A percentile compares a stretch with the other conserved stretches of the same genome.
Evolutionary conservation across 2,329 filamentous ascomycete genomes (phyloP).

Genomic region (Elsinoe perseae): DNA sequence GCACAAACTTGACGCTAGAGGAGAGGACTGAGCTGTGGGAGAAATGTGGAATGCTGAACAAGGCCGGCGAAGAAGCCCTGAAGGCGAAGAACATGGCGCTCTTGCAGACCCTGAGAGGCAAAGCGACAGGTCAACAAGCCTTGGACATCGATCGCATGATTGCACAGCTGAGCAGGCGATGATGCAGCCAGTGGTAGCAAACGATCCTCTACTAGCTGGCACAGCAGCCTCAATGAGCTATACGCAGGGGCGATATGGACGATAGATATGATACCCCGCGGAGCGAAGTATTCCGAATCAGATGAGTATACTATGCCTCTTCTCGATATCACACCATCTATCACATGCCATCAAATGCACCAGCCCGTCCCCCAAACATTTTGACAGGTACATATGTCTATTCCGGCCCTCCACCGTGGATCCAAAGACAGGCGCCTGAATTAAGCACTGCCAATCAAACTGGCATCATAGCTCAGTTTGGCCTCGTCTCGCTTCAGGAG

Average conservation of each 20-base stretch:
- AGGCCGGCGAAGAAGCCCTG: constrained; percentile 85
- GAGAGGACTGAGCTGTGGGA: constrained; percentile 88
- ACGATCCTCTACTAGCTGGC: not conserved
- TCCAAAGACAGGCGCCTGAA: too few species aligned
- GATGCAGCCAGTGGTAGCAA: not conserved
- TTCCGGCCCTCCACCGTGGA: too few species aligned
- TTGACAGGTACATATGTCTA: too few species aligned
- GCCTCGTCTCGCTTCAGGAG: too few species aligned
- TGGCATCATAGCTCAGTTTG: too few species aligned
- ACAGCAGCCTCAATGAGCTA: not conserved
- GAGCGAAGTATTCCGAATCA: not conserved
- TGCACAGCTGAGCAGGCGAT: constrained; percentile 37
- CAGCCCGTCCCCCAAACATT: too few species aligned
- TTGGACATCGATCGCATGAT: constrained; percentile 79
- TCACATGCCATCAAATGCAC: too few species aligned
- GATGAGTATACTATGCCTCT: not conserved
- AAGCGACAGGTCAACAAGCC: constrained; percentile 60
- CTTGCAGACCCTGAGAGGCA: constrained; percentile 65
- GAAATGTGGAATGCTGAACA: constrained; percentile 82
- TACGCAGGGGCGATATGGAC: not conserved
- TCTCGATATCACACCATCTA: too few species aligned
- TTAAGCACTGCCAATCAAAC: too few species aligned
- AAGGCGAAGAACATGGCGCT: constrained; percentile 68
- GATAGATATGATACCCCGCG: not conserved
- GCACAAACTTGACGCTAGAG: constrained; percentile 58